phyloP scores from a whole-genome alignment of 768 basidiomycete genomes.

The Lactifluus rugatus region DNA sequence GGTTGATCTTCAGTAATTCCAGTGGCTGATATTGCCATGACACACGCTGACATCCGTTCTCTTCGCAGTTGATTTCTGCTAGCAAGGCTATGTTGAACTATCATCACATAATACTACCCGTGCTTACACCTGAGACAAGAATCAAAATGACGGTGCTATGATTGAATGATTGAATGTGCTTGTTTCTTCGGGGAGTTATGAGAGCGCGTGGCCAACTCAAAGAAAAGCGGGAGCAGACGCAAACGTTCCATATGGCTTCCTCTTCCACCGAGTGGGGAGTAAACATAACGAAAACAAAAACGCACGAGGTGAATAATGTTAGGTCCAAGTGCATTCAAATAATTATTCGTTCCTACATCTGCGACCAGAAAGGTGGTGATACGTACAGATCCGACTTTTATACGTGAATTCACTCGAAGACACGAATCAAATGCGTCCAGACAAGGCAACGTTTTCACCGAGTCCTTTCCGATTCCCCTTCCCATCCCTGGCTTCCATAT shows the following conservation, averaged over 20 bases:
- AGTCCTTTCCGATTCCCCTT: conserved; percentile 1
- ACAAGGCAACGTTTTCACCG: not conserved
- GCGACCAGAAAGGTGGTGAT: not conserved
- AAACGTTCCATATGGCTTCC: too few relatives aligned
- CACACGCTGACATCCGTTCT: not conserved
- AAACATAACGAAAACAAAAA: too few relatives aligned
- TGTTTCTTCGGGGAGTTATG: too few relatives aligned
- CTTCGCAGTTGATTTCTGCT: not conserved
- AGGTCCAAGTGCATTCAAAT: not conserved
- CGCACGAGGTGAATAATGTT: too few relatives aligned
- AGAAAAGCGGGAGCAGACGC: too few relatives aligned
- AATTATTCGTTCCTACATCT: not conserved
- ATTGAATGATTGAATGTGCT: not conserved
- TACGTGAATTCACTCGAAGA: not conserved
- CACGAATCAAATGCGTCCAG: not conserved
- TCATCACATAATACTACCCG: not conserved
- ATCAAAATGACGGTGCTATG: not conserved
- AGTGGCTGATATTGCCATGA: not conserved
- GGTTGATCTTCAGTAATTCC: conserved; percentile 22
- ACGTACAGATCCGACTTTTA: not conserved
- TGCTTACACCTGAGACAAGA: not conserved
- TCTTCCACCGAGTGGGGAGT: too few relatives aligned
- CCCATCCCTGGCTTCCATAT: conserved; percentile 56
- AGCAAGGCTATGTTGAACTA: not conserved
- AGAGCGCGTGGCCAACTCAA: too few relatives aligned